These are phyloP conservation scores for Citrullus amarus DNA, from an alignment of 306 rosid genomes.

Conservation along the genomic window DNA sequence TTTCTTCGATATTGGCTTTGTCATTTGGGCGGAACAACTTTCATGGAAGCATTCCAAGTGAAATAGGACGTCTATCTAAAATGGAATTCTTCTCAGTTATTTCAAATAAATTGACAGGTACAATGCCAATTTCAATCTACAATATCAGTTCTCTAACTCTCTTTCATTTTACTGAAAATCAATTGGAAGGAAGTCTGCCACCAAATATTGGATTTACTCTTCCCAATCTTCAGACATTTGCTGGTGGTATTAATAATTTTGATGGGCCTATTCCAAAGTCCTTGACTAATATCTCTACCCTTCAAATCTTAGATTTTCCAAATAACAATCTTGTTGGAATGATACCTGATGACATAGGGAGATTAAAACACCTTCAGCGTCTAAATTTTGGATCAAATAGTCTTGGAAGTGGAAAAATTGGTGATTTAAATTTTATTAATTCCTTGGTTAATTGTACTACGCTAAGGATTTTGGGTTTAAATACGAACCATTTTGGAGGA, in stretches of 20 bases:
- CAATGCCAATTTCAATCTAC: background rate
- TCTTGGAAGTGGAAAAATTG: slow-evolving; percentile 20
- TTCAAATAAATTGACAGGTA: background rate
- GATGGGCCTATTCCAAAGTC: slow-evolving; percentile 28
- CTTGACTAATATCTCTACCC: slow-evolving; percentile 28
- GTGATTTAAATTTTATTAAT: slow-evolving; percentile 11
- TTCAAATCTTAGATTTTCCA: slow-evolving; percentile 22
- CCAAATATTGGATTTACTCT: slow-evolving; percentile 31
- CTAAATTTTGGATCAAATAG: slow-evolving; percentile 12
- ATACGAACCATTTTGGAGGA: slow-evolving; percentile 9
- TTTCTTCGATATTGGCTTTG: slow-evolving; percentile 21
- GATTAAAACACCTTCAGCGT: background rate
- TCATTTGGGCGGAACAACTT: background rate
- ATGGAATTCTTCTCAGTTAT: background rate
- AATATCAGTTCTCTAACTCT: background rate
- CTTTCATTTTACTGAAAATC: slow-evolving; percentile 18
- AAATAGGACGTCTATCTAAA: background rate
- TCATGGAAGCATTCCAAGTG: background rate
- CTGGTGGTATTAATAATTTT: slow-evolving; percentile 22
- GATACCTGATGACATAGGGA: slow-evolving; percentile 26
- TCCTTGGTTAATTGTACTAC: slow-evolving; percentile 22
- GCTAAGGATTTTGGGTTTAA: slow-evolving; percentile 4
- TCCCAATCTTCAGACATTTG: slow-evolving; percentile 25
- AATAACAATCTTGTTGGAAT: slow-evolving; percentile 19
- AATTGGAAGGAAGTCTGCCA: slow-evolving; percentile 30